Evolutionary conservation across 2,329 filamentous ascomycete species (phyloP), one percentile per base, ranked within the genome.

Genomic region (Colletotrichum sp.): DNA sequence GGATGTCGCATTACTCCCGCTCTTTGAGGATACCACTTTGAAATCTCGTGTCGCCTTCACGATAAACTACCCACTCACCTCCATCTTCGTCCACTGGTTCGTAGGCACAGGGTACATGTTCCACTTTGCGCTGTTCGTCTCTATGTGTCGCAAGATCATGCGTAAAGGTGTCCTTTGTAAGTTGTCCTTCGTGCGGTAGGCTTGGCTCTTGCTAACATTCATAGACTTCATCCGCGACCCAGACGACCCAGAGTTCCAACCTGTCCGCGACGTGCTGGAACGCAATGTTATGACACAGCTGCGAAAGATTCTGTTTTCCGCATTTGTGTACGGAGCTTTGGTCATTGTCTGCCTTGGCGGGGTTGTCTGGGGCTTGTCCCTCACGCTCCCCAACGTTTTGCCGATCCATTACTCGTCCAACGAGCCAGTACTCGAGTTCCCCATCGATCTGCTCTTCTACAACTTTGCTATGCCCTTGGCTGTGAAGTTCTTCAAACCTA

Each of bases 61-160:
- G 3, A 87, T 91, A 70, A 89, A 92, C 76, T 95, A 94, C 76
- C 97, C 97, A 0, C 90, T 96, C 78, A 98, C 96, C 1, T 98
- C 96, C 16, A 92, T 97, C 16, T 99, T 99, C 83, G 94, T 98
- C 68, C 97, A 99, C 84, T 99, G 97, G 97, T 99, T 99, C 82
- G 94, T 98, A 72, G 97, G 97, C 65, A 99, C 97, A 5, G 98
- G 96, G 77, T 99, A 99, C 85, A 99, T 99, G 97, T 99, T 99
- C 86, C 97, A 99, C 83, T 99, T 99, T 83, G 97, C 97, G 7
- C 90, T 99, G 5, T 99, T 99, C 82, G 97, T 99, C 22, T 97
- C 96, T 72, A 98, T 99, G 96, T 99, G 97, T 85, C 93, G 97
- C 77, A 98, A 98, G 87, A 98, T 98, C 75, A 95, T 99, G 93